These are phyloP conservation scores for Pseudozyma thailandica DNA, from an alignment of 1,284 basidiomycete species.

Conservation along the genomic window DNA sequence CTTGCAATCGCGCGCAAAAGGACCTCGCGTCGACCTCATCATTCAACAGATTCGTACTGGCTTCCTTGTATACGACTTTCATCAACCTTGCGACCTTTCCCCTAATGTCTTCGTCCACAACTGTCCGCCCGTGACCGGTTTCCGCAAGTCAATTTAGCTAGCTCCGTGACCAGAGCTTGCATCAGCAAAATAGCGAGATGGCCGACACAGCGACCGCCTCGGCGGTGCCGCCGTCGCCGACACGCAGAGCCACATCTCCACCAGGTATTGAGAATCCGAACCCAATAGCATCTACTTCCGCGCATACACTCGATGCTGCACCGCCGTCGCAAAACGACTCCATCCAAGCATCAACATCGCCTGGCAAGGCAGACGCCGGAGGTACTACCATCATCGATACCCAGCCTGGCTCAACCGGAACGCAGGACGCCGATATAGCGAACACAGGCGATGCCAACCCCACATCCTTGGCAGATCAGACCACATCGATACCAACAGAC, in stretches of 20 bases:
- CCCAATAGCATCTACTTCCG: constrained; percentile 52
- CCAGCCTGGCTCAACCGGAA: constrained; percentile 1
- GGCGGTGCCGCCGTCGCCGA: constrained; percentile 18
- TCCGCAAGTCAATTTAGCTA: not conserved
- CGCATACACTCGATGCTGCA: constrained; percentile 40
- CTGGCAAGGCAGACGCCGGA: constrained; percentile 1
- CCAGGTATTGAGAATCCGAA: constrained; percentile 45
- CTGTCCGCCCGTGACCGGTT: constrained; percentile 15
- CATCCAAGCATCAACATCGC: not conserved
- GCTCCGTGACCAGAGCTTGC: constrained; percentile 4
- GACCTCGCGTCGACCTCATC: not conserved
- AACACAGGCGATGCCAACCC: not conserved
- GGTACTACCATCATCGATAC: not conserved
- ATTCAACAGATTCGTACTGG: not conserved
- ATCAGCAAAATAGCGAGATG: not conserved
- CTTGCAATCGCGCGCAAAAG: not conserved
- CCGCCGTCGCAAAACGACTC: not conserved
- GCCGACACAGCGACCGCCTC: constrained; percentile 18
- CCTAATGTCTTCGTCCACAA: constrained; percentile 15
- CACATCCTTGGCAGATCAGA: not conserved
- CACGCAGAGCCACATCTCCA: constrained; percentile 28
- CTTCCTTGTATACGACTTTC: not conserved
- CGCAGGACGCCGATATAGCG: constrained; percentile 1
- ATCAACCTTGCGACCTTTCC: not conserved
- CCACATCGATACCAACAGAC: constrained; percentile 2